Base-by-base conservation (phyloP, 176 grass and related monocot species). In the Oryza meridionalis region DNA sequence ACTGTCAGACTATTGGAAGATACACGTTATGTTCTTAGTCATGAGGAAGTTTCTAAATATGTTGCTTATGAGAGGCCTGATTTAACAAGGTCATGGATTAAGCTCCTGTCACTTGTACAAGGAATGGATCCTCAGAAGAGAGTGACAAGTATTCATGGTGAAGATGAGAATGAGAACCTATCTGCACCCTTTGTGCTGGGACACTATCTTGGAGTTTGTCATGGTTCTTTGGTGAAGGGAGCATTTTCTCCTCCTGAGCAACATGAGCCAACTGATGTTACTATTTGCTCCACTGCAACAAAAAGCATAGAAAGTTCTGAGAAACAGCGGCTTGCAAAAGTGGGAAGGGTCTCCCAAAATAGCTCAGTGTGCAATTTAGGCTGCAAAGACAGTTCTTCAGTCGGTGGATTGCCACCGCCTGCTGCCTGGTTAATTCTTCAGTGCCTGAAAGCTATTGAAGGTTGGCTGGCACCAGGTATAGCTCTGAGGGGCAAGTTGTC, bases 111-210 rank as follows among this genome's bases (percentile, higher is more conserved):
- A 87, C 84, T 88, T 47, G 84, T 94, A 55, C 97, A 99, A 92
- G 92, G 90, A 81, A 96, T 99, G 93, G 91, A 99, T 79, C 77
- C 91, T 77, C 93, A 94, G 67, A 99, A 99, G 73, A 84, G 91
- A 71, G 91, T 91, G 40, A 96, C 91, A 25, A 90, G 88, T 69
- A 88, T 88, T 86, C 90, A 93, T 63, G 90, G 78, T 47, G 97
- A 99, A 81, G 97, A 99, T 53, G 93, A 99, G 76, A 94, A 99
- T 74, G 93, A 99, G 42, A 90, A 94, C 75, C 88, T 96, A 79
- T 73, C 86, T 73, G 49, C 91, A 1, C 88, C 97, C 42, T 99
- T 99, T 25, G 43, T 92, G 70, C 77, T 99, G 69, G 93, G 93
- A 53, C 91, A 92, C 16, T 90, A 86, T 86, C 45, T 96, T 86